Percentiles rank a stretch among this genome's conserved stretches.
Evolutionary conservation across 1,284 basidiomycete species (phyloP).

Genomic region (Schizopora paradoxa): DNA sequence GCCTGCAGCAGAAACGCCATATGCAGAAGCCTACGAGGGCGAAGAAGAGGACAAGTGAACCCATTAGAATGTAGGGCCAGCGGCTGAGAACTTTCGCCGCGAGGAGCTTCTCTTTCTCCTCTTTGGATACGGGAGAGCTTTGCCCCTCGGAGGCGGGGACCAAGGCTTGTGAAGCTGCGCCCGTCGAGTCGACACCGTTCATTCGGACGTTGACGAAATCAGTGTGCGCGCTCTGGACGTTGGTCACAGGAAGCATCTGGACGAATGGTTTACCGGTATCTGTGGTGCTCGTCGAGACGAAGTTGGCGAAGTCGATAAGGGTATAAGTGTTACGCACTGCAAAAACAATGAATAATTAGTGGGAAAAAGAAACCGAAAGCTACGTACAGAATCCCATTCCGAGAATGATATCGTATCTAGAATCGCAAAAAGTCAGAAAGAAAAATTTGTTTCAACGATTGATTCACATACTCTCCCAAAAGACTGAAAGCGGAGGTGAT

Average conservation of each 20-base stretch:
- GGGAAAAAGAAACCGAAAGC: neutral
- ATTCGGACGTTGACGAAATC: conserved; percentile 53
- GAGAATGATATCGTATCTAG: conserved; percentile 66
- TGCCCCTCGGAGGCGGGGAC: conserved; percentile 56
- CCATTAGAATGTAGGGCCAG: conserved; percentile 72
- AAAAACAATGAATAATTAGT: neutral
- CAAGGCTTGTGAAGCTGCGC: conserved; percentile 44
- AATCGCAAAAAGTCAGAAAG: neutral
- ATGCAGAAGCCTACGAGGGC: conserved; percentile 45
- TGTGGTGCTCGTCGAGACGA: conserved; percentile 38
- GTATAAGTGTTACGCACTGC: conserved; percentile 66
- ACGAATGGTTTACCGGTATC: conserved; percentile 43
- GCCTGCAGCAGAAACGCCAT: conserved; percentile 61
- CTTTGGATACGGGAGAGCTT: conserved; percentile 56
- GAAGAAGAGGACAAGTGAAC: conserved; percentile 50
- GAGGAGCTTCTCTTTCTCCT: conserved; percentile 66
- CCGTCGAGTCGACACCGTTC: conserved; percentile 42
- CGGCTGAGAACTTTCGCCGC: conserved; percentile 64
- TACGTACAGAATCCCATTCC: conserved; percentile 74
- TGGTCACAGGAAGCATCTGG: conserved; percentile 49
- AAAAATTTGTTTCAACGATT: neutral
- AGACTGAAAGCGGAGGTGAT: conserved; percentile 74
- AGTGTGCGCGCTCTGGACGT: conserved; percentile 37
- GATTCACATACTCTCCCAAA: conserved; percentile 41
- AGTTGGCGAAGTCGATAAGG: conserved; percentile 53